A percentile compares a stretch with the other conserved stretches of the same genome.
These are phyloP conservation scores for Friedmanniomyces endolithicus DNA, from an alignment of 495 filamentous ascomycete genomes.

Conservation along the genomic window DNA sequence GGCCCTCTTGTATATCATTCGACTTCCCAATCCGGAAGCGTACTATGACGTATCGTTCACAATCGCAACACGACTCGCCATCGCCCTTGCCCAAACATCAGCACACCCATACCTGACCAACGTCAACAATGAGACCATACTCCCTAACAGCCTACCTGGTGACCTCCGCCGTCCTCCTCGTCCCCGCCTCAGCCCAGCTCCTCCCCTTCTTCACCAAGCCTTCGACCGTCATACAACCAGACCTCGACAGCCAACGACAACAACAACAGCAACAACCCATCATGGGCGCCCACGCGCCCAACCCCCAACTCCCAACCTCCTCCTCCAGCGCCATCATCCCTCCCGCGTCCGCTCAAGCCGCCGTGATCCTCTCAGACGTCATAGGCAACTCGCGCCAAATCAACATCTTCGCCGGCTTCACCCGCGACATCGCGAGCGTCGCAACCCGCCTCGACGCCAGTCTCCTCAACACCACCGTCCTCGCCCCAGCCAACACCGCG, in stretches of 20 bases:
- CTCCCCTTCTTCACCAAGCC: slow-evolving; percentile 6
- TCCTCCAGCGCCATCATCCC: slow-evolving; percentile 19
- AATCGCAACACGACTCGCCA: background rate
- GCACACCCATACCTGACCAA: background rate
- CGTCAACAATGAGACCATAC: background rate
- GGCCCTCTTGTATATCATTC: background rate
- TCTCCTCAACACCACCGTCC: slow-evolving; percentile 66
- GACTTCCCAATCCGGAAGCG: background rate
- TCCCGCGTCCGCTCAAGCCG: slow-evolving; percentile 6
- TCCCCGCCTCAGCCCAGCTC: slow-evolving; percentile 5
- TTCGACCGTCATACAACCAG: background rate
- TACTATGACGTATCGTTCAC: background rate
- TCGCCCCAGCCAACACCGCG: slow-evolving; percentile 75
- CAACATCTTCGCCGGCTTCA: slow-evolving; percentile 79
- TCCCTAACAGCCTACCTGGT: background rate
- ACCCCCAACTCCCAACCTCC: slow-evolving; percentile 10
- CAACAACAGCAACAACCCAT: slow-evolving; percentile 13
- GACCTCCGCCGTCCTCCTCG: background rate
- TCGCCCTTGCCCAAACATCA: background rate
- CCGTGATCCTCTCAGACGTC: slow-evolving; percentile 65
- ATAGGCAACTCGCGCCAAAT: slow-evolving; percentile 70
- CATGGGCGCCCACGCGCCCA: slow-evolving; percentile 6
- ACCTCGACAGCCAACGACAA: background rate
- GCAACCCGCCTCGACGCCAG: slow-evolving; percentile 57
- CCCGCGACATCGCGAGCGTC: slow-evolving; percentile 64